Evolutionary conservation across 768 basidiomycete species (phyloP), one percentile per base, ranked within the genome.

Genomic region (Lactifluus hygrophoroides): DNA sequence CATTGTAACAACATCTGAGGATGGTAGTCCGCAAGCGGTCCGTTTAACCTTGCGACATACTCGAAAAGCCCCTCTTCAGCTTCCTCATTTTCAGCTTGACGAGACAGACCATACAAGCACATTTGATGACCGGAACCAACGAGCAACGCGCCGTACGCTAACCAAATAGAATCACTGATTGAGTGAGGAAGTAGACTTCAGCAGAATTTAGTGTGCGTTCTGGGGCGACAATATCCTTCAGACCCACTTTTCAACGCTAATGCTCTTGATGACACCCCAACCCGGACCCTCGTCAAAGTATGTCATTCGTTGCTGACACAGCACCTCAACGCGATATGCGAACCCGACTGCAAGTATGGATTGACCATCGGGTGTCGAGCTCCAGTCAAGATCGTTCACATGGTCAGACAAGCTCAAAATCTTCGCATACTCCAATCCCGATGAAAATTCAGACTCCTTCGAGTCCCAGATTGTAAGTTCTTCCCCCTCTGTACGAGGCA

Each of bases 391-490:
- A 66, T 94, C 92, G 57, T 84, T 79, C 43, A 96, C 81, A 17
- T 74, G 74, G 65, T 90, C 85, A 17, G 74, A 70, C 35, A 70
- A 52, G 46, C 66, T 66, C 60, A 81, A 85, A 14, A 81, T 69
- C 38, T 77, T 75, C 42, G 78, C 76, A 67, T 85, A 88, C 70
- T 96, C 94, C 48, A 94, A 74, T 2, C 94, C 94, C 5, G 88
- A 86, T 8, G 91, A 84, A 70, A 97, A 97, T 70, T 95, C 90
- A 17, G 90, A 94, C 70, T 90, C 89, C 51, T 87, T 87, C 0
- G 94, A 96, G 70, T 97, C 93, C 95, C 95, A 98, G 17, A 98
- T 92, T 0, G 92, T 93, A 46, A 97, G 71, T 67, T 94, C 91
- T 58, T 88, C 79, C 0, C 86, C 86, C 19, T 81, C 79, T 0